Percentiles rank a stretch among this genome's conserved stretches.
phyloP scores from a whole-genome alignment of 257 asterid species.

The Scutellaria baicalensis region DNA sequence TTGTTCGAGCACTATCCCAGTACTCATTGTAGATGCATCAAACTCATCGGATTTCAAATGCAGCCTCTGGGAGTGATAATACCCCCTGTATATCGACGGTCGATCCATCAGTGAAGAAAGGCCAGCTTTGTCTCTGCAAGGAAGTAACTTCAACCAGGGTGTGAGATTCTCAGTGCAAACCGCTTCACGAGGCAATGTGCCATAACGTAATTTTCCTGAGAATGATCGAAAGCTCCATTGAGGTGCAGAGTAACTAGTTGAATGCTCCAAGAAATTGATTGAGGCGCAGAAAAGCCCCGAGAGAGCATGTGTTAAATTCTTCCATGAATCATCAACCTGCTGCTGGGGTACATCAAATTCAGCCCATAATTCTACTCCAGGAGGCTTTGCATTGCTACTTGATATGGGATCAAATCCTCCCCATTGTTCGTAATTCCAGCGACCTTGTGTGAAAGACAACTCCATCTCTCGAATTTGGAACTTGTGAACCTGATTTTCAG shows the following conservation, averaged over 20 bases:
- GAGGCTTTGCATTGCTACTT: constrained; percentile 83
- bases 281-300: constrained; percentile 99
- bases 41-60: constrained; percentile 68
- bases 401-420: constrained; percentile 91
- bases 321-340: constrained; percentile 85
- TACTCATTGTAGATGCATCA: constrained; percentile 26
- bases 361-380: constrained; percentile 99
- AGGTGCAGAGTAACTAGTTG: constrained; percentile 77
- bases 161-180: constrained; percentile 99
- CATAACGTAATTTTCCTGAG: constrained; percentile 66
- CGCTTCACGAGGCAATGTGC: constrained; percentile 98
- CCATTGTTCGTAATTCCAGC: constrained; percentile 96
- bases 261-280: constrained; percentile 86
- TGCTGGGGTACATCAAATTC: constrained; percentile 74
- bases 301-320: constrained; percentile 88
- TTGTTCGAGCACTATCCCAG: constrained; percentile 79
- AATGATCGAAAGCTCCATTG: constrained; percentile 61
- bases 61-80: constrained; percentile 86
- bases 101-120: constrained; percentile 87
- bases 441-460: constrained; percentile 94
- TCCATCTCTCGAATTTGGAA: constrained; percentile 84
- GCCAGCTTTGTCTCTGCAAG: constrained; percentile 95
- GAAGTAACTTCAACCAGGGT: constrained; percentile 99
- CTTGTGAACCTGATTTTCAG: constrained; percentile 68
- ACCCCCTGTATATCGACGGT: constrained; percentile 77